Conservation (phyloP, 345 rosid species). For the Nephelium lappaceum region DNA sequence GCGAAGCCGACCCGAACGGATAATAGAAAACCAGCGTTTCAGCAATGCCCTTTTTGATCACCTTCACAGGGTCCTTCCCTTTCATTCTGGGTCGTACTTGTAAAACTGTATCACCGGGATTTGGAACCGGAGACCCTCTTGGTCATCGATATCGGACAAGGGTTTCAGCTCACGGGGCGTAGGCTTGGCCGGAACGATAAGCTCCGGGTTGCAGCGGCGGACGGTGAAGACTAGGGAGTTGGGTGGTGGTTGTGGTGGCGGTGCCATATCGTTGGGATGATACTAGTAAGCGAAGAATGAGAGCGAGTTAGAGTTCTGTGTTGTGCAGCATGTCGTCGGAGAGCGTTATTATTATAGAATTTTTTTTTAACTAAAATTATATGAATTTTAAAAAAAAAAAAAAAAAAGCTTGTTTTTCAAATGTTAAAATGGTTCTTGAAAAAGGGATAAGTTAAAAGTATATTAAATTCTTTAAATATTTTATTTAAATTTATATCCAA, state of each 20-base stretch:
- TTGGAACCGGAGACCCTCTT: slow-evolving; percentile 48
- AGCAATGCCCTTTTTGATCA: slow-evolving; percentile 43
- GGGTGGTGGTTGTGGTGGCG: slow-evolving; percentile 9
- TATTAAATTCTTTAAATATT: too few relatives aligned
- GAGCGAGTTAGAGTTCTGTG: too few relatives aligned
- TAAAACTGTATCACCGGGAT: slow-evolving; percentile 43
- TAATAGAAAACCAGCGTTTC: slow-evolving; percentile 48
- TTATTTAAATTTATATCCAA: too few relatives aligned
- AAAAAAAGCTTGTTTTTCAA: too few relatives aligned
- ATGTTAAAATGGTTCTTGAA: too few relatives aligned
- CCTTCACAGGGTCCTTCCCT: slow-evolving; percentile 45
- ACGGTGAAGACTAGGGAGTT: slow-evolving; percentile 39
- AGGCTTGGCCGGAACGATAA: slow-evolving; percentile 49
- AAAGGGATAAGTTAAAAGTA: too few relatives aligned
- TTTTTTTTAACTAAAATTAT: too few relatives aligned
- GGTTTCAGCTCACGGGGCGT: slow-evolving; percentile 48
- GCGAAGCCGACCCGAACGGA: slow-evolving; percentile 53
- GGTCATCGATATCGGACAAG: slow-evolving; percentile 66
- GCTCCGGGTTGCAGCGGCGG: slow-evolving; percentile 31
- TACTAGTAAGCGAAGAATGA: too few relatives aligned
- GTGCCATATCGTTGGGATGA: slow-evolving; percentile 14
- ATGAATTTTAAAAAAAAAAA: too few relatives aligned
- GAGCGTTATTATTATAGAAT: too few relatives aligned
- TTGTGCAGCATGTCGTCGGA: fast-evolving
- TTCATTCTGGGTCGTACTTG: slow-evolving; percentile 22